Evolutionary conservation across 225 moss, liverwort and hornwort species (phyloP).

Genomic region (Neckera pumila): DNA sequence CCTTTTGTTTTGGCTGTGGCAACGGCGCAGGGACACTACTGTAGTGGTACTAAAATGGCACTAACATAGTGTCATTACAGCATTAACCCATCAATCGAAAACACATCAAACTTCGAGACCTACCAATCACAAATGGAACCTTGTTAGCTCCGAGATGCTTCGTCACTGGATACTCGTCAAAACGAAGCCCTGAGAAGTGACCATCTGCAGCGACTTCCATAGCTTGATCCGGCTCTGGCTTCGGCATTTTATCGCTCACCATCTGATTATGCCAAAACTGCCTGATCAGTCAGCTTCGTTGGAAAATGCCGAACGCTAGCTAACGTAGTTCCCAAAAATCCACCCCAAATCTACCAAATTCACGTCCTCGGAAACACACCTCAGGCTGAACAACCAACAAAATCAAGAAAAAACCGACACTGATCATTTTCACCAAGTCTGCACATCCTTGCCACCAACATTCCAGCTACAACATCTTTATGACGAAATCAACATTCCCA

Average conservation of each 20-base stretch:
- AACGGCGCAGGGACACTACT: too few relatives aligned
- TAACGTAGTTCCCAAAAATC: background rate
- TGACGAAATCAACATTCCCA: background rate
- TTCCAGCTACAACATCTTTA: background rate
- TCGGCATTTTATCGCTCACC: background rate
- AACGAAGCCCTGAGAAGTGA: constrained; percentile 22
- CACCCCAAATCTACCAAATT: background rate
- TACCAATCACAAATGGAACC: constrained; percentile 70
- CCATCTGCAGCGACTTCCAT: background rate
- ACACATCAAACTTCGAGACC: background rate
- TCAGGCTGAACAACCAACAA: background rate
- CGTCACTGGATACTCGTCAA: constrained; percentile 21
- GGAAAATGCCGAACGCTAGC: background rate
- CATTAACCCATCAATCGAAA: background rate
- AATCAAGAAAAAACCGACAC: background rate
- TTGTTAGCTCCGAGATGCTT: constrained; percentile 44
- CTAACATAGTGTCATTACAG: background rate
- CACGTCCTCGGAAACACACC: background rate
- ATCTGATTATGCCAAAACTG: constrained; percentile 3
- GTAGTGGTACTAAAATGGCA: background rate
- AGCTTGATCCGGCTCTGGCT: background rate
- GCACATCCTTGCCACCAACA: background rate
- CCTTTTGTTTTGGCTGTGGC: too few relatives aligned
- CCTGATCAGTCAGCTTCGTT: background rate
- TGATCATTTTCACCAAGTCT: background rate